A percentile compares a stretch with the other conserved stretches of the same genome.
Evolutionary conservation across 306 rosid species (phyloP).

Genomic region (Dalbergia oliveri): DNA sequence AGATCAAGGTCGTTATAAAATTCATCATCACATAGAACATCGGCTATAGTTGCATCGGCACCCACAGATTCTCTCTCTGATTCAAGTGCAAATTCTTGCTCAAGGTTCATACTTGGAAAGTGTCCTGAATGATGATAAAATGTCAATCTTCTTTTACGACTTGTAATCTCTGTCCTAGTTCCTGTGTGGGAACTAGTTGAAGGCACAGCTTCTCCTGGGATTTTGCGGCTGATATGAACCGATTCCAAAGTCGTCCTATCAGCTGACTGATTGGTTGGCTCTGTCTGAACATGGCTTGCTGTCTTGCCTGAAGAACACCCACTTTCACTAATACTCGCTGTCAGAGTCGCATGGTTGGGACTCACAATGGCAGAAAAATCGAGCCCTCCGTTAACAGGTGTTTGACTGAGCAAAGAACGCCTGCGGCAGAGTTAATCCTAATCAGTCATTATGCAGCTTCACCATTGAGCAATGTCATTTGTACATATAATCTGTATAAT

Average conservation of each 20-base stretch:
- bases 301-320: constrained; percentile 57
- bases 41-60: constrained; percentile 31
- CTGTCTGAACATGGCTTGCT: constrained; percentile 49
- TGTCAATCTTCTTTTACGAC: constrained; percentile 64
- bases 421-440: constrained; percentile 58
- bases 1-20: constrained; percentile 77
- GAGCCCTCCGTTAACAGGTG: constrained; percentile 59
- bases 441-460: constrained; percentile 39
- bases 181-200: constrained; percentile 44
- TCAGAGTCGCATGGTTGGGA: constrained; percentile 55
- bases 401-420: constrained; percentile 95
- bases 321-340: constrained; percentile 55
- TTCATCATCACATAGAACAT: constrained; percentile 69
- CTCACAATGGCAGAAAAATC: constrained; percentile 49
- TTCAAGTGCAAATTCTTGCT: constrained; percentile 61
- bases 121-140: constrained; percentile 56
- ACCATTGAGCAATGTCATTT: not conserved
- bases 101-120: constrained; percentile 71
- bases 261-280: constrained; percentile 49
- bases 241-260: constrained; percentile 51
- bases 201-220: constrained; percentile 58
- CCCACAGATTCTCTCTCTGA: constrained; percentile 55
- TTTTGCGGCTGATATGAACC: constrained; percentile 39
- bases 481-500: not conserved
- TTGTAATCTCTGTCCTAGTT: constrained; percentile 49